A percentile compares a stretch with the other conserved stretches of the same genome.
Conservation (phyloP, 2,329 filamentous ascomycete species). For the Diaporthe vexans region DNA sequence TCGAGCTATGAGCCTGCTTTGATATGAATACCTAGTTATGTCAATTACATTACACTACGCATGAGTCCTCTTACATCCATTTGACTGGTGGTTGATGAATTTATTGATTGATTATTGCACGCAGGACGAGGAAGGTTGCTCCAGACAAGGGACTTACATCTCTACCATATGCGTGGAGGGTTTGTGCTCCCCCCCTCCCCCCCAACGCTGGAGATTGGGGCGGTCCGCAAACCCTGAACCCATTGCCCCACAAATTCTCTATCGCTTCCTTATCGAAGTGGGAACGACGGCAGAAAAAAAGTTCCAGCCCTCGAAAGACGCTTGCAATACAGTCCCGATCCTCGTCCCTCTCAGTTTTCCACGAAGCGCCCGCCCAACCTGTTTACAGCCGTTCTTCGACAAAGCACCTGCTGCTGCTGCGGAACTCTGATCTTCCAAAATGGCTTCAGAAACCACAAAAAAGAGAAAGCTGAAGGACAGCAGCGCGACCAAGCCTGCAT, state of each 20-base stretch:
- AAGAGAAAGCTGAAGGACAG: slow-evolving; percentile 54
- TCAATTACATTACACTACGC: background rate
- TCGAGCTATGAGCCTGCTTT: background rate
- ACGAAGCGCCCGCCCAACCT: background rate
- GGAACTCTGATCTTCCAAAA: slow-evolving; percentile 42
- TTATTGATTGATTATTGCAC: background rate
- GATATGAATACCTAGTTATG: too few species aligned
- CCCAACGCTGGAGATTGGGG: background rate
- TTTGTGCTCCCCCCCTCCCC: background rate
- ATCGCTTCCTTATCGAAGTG: slow-evolving; percentile 39
- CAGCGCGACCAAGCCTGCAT: slow-evolving; percentile 45
- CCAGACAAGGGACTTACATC: background rate
- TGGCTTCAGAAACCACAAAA: slow-evolving; percentile 51
- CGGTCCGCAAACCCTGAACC: background rate
- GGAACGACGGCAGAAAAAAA: slow-evolving; percentile 40
- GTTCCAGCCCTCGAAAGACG: slow-evolving; percentile 32
- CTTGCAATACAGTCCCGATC: background rate
- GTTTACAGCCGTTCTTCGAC: background rate
- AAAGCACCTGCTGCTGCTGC: background rate
- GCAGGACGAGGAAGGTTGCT: background rate
- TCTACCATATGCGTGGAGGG: background rate
- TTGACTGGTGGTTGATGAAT: too few species aligned
- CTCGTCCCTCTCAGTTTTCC: slow-evolving; percentile 5
- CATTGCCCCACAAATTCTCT: slow-evolving; percentile 22
- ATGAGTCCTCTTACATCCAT: too few species aligned